Evolutionary conservation across 257 asterid species (phyloP).

Genomic region (Przewalskia tangutica): DNA sequence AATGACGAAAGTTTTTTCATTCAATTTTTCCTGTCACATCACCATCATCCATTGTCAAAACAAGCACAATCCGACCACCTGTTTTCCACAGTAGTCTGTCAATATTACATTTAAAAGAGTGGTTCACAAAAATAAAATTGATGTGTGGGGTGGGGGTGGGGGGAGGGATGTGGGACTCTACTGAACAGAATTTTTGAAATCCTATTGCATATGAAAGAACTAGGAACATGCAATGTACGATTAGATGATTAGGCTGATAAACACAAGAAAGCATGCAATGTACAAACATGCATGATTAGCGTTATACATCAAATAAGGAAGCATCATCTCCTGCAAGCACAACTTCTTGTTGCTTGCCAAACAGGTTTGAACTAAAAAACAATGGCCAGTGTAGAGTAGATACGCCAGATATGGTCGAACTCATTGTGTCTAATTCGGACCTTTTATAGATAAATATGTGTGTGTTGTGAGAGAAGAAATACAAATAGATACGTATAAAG

Average conservation of each 20-base stretch:
- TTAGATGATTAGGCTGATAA: neutral
- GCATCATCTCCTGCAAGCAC: neutral
- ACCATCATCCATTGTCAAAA: neutral
- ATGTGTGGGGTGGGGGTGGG: neutral
- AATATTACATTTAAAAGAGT: neutral
- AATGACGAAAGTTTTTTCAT: neutral
- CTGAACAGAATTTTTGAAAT: neutral
- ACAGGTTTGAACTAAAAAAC: neutral
- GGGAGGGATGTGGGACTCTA: neutral
- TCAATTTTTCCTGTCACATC: neutral
- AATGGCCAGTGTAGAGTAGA: neutral
- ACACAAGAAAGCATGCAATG: neutral
- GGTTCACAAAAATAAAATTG: neutral
- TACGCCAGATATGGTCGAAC: neutral
- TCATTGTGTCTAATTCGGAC: neutral
- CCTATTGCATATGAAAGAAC: neutral
- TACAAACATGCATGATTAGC: neutral
- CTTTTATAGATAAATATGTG: neutral
- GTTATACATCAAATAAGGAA: neutral
- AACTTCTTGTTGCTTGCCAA: neutral
- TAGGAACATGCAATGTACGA: neutral
- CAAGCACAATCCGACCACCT: neutral
- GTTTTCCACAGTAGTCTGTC: neutral
- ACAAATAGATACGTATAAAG: neutral
- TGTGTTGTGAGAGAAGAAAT: neutral